Conservation (phyloP, 352 stramenopile genomes). For the Pythium insidiosum region DNA sequence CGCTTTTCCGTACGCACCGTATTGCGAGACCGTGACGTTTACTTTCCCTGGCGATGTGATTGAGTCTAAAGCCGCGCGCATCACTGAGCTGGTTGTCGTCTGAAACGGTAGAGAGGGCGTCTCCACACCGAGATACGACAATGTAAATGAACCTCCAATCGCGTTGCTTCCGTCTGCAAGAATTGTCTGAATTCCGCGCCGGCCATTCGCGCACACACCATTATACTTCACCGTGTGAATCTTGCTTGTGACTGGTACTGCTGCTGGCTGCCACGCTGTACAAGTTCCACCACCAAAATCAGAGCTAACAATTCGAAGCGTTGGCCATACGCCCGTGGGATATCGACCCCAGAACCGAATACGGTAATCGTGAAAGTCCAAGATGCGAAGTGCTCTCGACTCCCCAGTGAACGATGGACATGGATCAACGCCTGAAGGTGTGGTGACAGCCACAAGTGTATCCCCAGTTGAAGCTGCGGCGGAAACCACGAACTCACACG, state of each 20-base stretch:
- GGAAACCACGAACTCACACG: conserved; percentile 44
- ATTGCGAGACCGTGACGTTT: conserved; percentile 67
- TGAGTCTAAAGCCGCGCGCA: conserved; percentile 84
- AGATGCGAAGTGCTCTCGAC: conserved; percentile 34
- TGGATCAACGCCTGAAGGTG: conserved; percentile 2
- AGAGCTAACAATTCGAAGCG: conserved; percentile 35
- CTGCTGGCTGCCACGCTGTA: conserved; percentile 27
- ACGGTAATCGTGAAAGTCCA: conserved; percentile 68
- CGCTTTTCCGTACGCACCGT: conserved; percentile 56
- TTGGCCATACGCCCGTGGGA: conserved; percentile 64
- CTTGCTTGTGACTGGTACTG: conserved; percentile 36
- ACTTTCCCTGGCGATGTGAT: conserved; percentile 79
- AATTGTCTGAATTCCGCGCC: conserved; percentile 55
- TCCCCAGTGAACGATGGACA: conserved; percentile 42
- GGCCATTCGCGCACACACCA: conserved; percentile 40
- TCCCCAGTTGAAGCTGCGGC: conserved; percentile 5
- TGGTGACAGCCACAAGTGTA: conserved; percentile 25
- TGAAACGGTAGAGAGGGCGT: conserved; percentile 56
- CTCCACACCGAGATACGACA: conserved; percentile 82
- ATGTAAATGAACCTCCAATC: conserved; percentile 86
- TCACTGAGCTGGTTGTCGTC: conserved; percentile 69
- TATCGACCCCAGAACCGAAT: conserved; percentile 64
- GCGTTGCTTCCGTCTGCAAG: conserved; percentile 61
- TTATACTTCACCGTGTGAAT: conserved; percentile 68
- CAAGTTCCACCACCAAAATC: conserved; percentile 28